Evolutionary conservation across 2,329 filamentous ascomycete species (phyloP).

Genomic region (Paracorniculantispora psalliotae): DNA sequence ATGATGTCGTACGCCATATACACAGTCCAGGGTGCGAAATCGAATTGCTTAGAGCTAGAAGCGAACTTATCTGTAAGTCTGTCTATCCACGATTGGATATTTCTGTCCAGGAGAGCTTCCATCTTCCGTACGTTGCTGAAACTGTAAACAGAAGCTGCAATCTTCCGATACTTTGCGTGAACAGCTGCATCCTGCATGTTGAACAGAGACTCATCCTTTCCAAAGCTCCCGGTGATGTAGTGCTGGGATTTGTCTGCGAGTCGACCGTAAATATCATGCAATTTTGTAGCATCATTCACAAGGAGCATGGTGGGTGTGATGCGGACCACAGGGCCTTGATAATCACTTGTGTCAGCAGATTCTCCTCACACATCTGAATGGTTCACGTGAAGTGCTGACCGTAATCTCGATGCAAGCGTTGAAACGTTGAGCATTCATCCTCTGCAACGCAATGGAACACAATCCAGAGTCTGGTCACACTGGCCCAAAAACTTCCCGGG

Average conservation of each 20-base stretch:
- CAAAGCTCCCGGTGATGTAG: slow-evolving; percentile 55
- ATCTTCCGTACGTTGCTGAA: slow-evolving; percentile 54
- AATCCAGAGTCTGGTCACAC: slow-evolving; percentile 50
- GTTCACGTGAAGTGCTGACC: slow-evolving; percentile 38
- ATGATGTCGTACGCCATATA: slow-evolving; percentile 56
- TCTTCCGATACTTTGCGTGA: slow-evolving; percentile 49
- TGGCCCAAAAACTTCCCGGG: slow-evolving; percentile 51
- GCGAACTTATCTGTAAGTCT: slow-evolving; percentile 44
- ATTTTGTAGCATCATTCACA: slow-evolving; percentile 46
- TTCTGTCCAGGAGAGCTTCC: slow-evolving; percentile 50
- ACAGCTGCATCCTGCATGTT: slow-evolving; percentile 49
- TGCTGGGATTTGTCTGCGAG: slow-evolving; percentile 53
- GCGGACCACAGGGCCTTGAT: slow-evolving; percentile 45
- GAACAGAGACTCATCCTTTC: slow-evolving; percentile 50
- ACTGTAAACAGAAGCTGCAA: slow-evolving; percentile 49
- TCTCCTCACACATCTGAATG: slow-evolving; percentile 23
- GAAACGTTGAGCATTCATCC: slow-evolving; percentile 38
- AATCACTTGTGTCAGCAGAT: neutral
- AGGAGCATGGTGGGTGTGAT: slow-evolving; percentile 49
- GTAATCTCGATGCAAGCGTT: no score
- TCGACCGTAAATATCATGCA: slow-evolving; percentile 52
- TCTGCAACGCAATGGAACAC: slow-evolving; percentile 45
- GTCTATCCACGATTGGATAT: slow-evolving; percentile 45
- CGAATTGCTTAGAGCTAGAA: slow-evolving; percentile 39
- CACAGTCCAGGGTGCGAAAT: slow-evolving; percentile 52